A percentile compares a stretch with the other conserved stretches of the same genome.
Evolutionary conservation across 164 flowering plant species (phyloP).

Genomic region (Kingdonia uniflora): DNA sequence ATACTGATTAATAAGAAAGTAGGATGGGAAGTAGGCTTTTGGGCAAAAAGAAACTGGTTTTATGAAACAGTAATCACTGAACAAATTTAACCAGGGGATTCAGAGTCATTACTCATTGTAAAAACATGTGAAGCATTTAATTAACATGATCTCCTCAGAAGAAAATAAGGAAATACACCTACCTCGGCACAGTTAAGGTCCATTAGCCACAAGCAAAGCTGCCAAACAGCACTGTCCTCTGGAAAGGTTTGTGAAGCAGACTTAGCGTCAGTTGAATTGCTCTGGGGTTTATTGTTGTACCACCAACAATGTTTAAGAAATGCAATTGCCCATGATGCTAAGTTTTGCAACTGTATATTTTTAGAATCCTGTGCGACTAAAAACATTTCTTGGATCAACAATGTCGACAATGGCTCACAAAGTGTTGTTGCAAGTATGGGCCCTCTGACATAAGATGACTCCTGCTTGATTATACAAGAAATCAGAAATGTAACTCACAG

Average conservation of each 20-base stretch:
- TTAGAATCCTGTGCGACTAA: slow-evolving; percentile 66
- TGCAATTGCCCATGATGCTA: slow-evolving; percentile 90
- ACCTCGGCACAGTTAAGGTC: slow-evolving; percentile 47
- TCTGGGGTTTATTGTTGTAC: slow-evolving; percentile 34
- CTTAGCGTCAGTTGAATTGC: slow-evolving; percentile 17
- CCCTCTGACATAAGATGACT: slow-evolving; percentile 38
- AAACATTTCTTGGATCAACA: slow-evolving; percentile 79
- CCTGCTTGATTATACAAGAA: slow-evolving; percentile 31
- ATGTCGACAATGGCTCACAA: slow-evolving; percentile 40
- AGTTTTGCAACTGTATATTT: slow-evolving; percentile 50
- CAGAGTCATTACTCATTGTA: no score
- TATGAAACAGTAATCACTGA: no score
- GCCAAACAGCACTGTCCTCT: slow-evolving; percentile 59
- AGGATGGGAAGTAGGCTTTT: no score
- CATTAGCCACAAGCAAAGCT: slow-evolving; percentile 63
- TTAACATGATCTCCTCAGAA: slow-evolving; percentile 1
- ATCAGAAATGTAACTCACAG: no score
- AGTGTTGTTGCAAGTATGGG: slow-evolving; percentile 51
- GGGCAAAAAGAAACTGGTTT: no score
- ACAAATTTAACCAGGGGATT: no score
- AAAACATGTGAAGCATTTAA: slow-evolving; percentile 5
- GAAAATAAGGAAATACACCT: slow-evolving; percentile 7
- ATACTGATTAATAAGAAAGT: no score
- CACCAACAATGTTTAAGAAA: slow-evolving; percentile 57
- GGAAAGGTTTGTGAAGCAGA: slow-evolving; percentile 39